Conservation (phyloP, 2,329 filamentous ascomycete genomes). For the Neurospora sp. region DNA sequence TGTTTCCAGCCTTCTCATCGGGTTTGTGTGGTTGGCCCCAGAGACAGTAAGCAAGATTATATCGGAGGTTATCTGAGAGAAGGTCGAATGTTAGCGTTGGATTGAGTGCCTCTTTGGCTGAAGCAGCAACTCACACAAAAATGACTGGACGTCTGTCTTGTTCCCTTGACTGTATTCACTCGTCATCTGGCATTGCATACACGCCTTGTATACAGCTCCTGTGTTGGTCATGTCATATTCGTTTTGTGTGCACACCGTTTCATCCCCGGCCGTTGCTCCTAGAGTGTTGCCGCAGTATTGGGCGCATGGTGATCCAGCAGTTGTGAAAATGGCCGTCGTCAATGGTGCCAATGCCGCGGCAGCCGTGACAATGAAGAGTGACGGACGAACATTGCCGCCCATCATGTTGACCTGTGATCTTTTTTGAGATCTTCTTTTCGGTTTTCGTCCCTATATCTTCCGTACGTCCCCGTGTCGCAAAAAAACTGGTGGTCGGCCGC, state of each 20-base stretch:
- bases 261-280: slow-evolving; percentile 31
- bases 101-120: neutral
- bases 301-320: slow-evolving; percentile 38
- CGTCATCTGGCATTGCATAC: slow-evolving; percentile 39
- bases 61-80: slow-evolving; percentile 46
- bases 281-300: slow-evolving; percentile 44
- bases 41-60: slow-evolving; percentile 43
- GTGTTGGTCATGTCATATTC: slow-evolving; percentile 26
- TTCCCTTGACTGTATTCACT: slow-evolving; percentile 36
- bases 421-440: neutral
- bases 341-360: slow-evolving; percentile 11
- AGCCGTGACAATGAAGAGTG: slow-evolving; percentile 1
- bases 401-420: neutral
- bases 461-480: neutral
- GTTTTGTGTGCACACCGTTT: slow-evolving; percentile 37
- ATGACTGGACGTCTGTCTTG: slow-evolving; percentile 41
- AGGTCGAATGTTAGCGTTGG: slow-evolving; percentile 10
- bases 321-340: slow-evolving; percentile 30
- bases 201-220: slow-evolving; percentile 41
- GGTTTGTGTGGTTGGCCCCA: slow-evolving; percentile 36
- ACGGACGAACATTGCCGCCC: slow-evolving; percentile 1
- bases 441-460: neutral
- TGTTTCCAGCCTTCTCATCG: slow-evolving; percentile 25
- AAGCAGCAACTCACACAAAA: slow-evolving; percentile 39
- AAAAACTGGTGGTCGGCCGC: neutral